Conservation (phyloP, 108 stramenopile genomes). For the Pseudonitzschia multiseries region DNA sequence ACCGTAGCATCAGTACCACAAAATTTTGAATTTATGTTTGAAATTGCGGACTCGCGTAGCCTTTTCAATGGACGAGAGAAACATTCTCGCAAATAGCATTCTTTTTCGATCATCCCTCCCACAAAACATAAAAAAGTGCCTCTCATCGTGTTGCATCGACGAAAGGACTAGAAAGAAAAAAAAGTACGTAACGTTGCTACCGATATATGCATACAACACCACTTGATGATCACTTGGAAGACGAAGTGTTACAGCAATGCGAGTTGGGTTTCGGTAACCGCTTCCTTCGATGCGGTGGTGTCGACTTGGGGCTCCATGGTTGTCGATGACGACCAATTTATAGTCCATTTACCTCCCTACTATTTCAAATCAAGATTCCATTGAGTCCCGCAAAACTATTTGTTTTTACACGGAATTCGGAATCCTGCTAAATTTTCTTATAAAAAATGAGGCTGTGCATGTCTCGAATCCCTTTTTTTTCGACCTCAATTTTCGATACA, state of each 20-base stretch:
- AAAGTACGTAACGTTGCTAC: background rate
- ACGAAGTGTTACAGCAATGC: background rate
- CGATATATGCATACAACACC: slow-evolving; percentile 1
- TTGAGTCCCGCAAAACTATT: background rate
- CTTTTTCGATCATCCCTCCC: background rate
- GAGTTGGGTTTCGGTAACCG: background rate
- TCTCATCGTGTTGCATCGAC: slow-evolving; percentile 15
- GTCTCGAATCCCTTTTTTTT: slow-evolving; percentile 4
- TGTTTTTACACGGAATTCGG: background rate
- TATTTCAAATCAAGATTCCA: slow-evolving; percentile 12
- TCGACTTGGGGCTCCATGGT: background rate
- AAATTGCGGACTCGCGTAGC: background rate
- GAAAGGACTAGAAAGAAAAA: slow-evolving; percentile 37
- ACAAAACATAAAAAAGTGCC: slow-evolving; percentile 47
- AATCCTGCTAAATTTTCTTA: background rate
- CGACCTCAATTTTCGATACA: slow-evolving; percentile 3
- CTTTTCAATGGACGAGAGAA: background rate
- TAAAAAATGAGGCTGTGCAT: slow-evolving; percentile 10
- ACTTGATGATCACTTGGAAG: background rate
- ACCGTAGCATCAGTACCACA: background rate
- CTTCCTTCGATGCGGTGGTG: background rate
- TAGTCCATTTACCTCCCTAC: background rate
- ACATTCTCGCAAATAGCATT: background rate
- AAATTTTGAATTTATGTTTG: background rate
- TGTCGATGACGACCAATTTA: background rate